phyloP scores from a whole-genome alignment of 371 early-diverging fungal species.

The Syncephalastrum racemosum region DNA sequence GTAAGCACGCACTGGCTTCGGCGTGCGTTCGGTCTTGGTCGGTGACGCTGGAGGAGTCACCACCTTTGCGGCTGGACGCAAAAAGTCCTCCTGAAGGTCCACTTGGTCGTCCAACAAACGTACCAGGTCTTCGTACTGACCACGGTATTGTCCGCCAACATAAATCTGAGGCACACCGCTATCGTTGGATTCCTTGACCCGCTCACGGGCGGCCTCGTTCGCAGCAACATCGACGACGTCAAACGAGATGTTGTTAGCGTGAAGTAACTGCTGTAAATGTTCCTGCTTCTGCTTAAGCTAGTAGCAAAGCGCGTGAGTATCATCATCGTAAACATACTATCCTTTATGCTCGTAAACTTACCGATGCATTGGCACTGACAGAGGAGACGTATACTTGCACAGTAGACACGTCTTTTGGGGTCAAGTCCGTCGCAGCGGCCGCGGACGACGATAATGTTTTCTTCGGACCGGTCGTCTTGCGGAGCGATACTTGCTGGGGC shows the following conservation, averaged over 20 bases:
- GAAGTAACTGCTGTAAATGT: constrained; percentile 37
- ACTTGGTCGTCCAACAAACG: constrained; percentile 21
- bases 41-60: constrained; percentile 4
- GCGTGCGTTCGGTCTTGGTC: neutral
- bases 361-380: constrained; percentile 42
- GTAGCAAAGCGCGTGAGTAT: neutral
- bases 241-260: constrained; percentile 28
- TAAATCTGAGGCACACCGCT: constrained; percentile 40
- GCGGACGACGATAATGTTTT: neutral
- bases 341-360: constrained; percentile 12
- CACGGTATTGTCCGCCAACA: constrained; percentile 46
- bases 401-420: constrained; percentile 20
- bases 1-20: constrained; percentile 26
- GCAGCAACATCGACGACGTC: constrained; percentile 45
- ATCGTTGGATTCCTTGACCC: constrained; percentile 42
- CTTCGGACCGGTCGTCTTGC: constrained; percentile 25
- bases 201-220: constrained; percentile 43
- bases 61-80: constrained; percentile 34
- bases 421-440: constrained; percentile 22
- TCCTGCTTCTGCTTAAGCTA: constrained; percentile 52
- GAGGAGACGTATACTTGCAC: constrained; percentile 46
- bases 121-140: constrained; percentile 32
- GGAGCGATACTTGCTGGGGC: constrained; percentile 22
- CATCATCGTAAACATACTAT: neutral
- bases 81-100: constrained; percentile 15